phyloP scores from a whole-genome alignment of 805 yeast species.

The Kazachstania viticola region DNA sequence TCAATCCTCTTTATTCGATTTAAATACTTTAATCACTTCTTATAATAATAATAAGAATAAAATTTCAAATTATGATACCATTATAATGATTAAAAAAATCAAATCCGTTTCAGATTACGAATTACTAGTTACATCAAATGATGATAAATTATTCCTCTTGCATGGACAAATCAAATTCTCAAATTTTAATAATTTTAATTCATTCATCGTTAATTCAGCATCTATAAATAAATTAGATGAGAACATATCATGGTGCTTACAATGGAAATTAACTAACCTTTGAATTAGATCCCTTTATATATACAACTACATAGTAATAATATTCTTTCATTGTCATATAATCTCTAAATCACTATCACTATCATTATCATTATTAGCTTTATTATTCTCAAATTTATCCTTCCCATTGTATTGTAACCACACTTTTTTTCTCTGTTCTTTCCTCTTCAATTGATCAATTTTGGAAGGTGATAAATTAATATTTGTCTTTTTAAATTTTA shows the following conservation, averaged over 20 bases:
- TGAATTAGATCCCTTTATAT: not conserved
- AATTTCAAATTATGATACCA: not conserved
- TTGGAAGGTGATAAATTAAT: conserved; percentile 26
- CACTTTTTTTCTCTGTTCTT: conserved; percentile 18
- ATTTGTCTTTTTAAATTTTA: conserved; percentile 26
- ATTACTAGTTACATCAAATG: not conserved
- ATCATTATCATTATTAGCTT: conserved; percentile 4
- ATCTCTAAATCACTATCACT: conserved; percentile 26
- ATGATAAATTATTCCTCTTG: not conserved
- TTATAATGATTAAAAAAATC: not conserved
- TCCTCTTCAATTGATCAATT: conserved; percentile 20
- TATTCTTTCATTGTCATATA: conserved; percentile 7
- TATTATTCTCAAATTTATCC: conserved; percentile 3
- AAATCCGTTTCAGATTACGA: not conserved
- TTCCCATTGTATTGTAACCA: conserved; percentile 22
- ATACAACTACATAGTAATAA: not conserved
- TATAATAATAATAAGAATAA: not conserved
- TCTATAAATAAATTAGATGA: conserved; percentile 1
- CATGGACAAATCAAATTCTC: not conserved
- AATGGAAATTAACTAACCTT: conserved; percentile 5
- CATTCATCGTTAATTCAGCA: conserved; percentile 4
- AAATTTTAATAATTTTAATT: not conserved
- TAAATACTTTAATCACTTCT: not conserved
- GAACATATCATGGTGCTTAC: conserved; percentile 5
- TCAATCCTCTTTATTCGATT: not conserved